Base-by-base conservation (phyloP, 108 stramenopile genomes). In the Poteriospumella lacustris region DNA sequence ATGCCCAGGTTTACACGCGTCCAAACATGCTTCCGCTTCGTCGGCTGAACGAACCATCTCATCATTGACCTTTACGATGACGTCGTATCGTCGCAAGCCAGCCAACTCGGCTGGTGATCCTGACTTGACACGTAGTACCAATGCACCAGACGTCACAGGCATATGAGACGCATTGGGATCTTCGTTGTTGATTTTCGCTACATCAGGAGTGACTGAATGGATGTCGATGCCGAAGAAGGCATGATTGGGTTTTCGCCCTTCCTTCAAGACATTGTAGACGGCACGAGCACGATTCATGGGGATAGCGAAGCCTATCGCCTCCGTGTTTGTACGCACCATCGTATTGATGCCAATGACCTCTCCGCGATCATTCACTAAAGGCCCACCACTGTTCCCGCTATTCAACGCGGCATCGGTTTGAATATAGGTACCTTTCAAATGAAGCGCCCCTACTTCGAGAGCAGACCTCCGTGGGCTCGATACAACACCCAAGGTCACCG, bases 321-420 rank as follows among this genome's bases (percentile, higher is more conserved):
- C 76, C 89, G 92, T 91, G 76, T 95, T 92, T 0, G 91, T 91
- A 24, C 92, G 82, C 43, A 93, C 92, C 38, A 91, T 91, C 0
- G 94, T 92, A 68, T 95, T 95, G 34, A 95, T 91, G 2, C 94
- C 94, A 33, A 95, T 77, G 39, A 95, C 91, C 2, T 87, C 68
- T 0, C 92, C 94, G 76, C 87, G 88, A 0, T 91, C 91, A 78
- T 94, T 91, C 9, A 94, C 90, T 44, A 92, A 85, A 9, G 94
- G 94, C 2, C 94, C 94, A 9, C 92, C 92, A 29, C 85, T 85
- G 43, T 90, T 90, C 9, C 90, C 90, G 42, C 80, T 76, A 68
- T 83, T 81, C 77, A 86, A 81, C 31, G 83, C 87, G 1, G 89
- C 90, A 78, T 92, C 91, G 0, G 94, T 95, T 78, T 95, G 94